Base-by-base conservation (phyloP, 108 stramenopile species). In the Skeletonema tropicum region DNA sequence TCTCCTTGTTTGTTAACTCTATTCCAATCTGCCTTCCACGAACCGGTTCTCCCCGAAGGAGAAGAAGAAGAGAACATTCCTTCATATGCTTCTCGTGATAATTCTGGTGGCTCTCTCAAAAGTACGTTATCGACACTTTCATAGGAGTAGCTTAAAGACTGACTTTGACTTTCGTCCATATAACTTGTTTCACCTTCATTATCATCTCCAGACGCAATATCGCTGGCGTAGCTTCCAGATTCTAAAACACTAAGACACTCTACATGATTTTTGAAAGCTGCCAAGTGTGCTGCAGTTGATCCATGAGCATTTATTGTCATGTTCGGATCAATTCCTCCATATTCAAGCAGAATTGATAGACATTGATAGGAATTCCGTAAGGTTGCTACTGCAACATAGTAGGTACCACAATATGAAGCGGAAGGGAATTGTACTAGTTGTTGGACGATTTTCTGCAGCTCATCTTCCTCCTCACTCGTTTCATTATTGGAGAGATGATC, bases 281-380 rank as follows among this genome's bases (percentile, higher is more conserved):
- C 65, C n/a, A 79, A 30, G 46, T 79, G 77, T 9, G 77, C 71
- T 19, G 77, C 77, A 79, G 77, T 79, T 25, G 77, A 67, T 13
- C 66, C 65, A 49, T 79, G 71, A 36, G 25, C 39, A 55, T 79
- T 79, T 3, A 79, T 68, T 21, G 21, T 33, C 65, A 68, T 62
- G 45, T 71, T 79, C 25, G 77, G 71, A 57, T 79, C 71, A 2
- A 79, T 48, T n/a, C 70, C 66, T 21, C 77, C 77, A 62, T 68
- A 60, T 25, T 72, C 52, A 61, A 79, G 70, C 2, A 79, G 60
- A 13, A 79, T 46, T 0, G 70, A 57, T 0, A 79, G 60, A 33
- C 71, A 68, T 13, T 79, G 62, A 17, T 72, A 57, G 26, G 77
- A 72, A 61, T 79, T 79, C n/a, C 71, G 66, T 19, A 79, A 55